Evolutionary conservation across 2,329 filamentous ascomycete genomes (phyloP).

Genomic region (Cladosporium austrohemisphaericum): DNA sequence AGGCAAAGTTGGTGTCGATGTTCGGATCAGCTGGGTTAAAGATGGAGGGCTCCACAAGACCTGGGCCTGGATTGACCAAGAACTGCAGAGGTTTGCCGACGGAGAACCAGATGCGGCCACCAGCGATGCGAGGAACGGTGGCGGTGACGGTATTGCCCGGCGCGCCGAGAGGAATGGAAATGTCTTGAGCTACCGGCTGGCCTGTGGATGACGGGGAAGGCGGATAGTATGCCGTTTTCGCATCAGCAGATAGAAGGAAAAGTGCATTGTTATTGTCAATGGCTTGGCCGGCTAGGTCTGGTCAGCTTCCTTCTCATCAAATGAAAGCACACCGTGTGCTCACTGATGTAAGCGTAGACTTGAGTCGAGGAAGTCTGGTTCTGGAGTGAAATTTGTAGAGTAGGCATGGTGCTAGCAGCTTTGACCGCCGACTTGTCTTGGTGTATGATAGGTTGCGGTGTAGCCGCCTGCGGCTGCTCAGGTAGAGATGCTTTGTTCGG

Average conservation of each 20-base stretch:
- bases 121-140: slow-evolving; percentile 35
- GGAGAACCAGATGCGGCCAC: slow-evolving; percentile 38
- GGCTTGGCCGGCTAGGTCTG: slow-evolving; percentile 30
- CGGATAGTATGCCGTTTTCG: slow-evolving; percentile 35
- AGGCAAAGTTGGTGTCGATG: slow-evolving; percentile 43
- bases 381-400: slow-evolving; percentile 30
- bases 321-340: background rate
- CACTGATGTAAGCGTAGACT: slow-evolving; percentile 50
- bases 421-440: slow-evolving; percentile 1
- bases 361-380: slow-evolving; percentile 32
- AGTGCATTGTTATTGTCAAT: slow-evolving; percentile 33
- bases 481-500: slow-evolving; percentile 1
- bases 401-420: slow-evolving; percentile 25
- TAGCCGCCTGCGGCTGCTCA: slow-evolving; percentile 9
- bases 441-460: slow-evolving; percentile 4
- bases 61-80: slow-evolving; percentile 35
- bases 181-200: slow-evolving; percentile 36
- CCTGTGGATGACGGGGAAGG: slow-evolving; percentile 30
- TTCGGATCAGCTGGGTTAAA: slow-evolving; percentile 42
- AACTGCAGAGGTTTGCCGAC: slow-evolving; percentile 32
- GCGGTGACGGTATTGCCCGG: slow-evolving; percentile 33
- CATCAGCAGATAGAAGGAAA: slow-evolving; percentile 34
- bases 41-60: slow-evolving; percentile 35
- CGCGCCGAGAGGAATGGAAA: slow-evolving; percentile 44
- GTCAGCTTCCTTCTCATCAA: background rate